Conservation (phyloP, 2,329 filamentous ascomycete genomes). For the Trichoderma afroharzianum region DNA sequence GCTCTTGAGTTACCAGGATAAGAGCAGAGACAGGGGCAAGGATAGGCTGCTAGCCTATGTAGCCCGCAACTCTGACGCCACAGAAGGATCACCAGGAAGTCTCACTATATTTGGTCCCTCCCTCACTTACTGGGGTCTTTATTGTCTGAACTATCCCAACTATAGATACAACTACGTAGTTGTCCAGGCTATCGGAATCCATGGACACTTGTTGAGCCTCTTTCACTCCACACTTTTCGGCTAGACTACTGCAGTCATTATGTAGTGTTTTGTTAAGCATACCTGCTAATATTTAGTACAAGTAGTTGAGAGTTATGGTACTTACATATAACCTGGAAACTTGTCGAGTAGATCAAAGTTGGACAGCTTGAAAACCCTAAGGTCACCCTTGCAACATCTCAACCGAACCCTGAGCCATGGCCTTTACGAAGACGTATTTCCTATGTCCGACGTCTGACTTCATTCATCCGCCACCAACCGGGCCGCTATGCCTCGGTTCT, state of each 20-base stretch:
- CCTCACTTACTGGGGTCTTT: no score
- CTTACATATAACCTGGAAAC: not conserved
- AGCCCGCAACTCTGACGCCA: not conserved
- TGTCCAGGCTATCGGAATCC: no score
- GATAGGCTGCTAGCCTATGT: no score
- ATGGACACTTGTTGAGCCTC: no score
- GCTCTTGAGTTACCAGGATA: not conserved
- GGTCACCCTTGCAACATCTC: no score
- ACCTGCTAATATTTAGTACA: not conserved
- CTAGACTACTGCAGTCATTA: not conserved
- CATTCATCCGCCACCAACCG: not conserved
- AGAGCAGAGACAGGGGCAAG: not conserved
- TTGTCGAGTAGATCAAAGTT: not conserved
- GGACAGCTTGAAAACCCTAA: not conserved
- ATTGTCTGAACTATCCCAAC: no score
- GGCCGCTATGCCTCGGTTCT: not conserved
- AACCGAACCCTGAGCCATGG: not conserved
- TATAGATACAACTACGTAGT: no score
- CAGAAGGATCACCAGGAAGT: not conserved
- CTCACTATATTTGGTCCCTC: not conserved
- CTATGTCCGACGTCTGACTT: not conserved
- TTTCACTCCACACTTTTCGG: not conserved
- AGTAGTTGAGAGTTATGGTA: not conserved
- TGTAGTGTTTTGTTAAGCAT: not conserved
- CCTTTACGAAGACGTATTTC: constrained; percentile 6